Evolutionary conservation across 176 grass and related monocot genomes (phyloP), one percentile per base, ranked within the genome.

Genomic region (Cocos nucifera): DNA sequence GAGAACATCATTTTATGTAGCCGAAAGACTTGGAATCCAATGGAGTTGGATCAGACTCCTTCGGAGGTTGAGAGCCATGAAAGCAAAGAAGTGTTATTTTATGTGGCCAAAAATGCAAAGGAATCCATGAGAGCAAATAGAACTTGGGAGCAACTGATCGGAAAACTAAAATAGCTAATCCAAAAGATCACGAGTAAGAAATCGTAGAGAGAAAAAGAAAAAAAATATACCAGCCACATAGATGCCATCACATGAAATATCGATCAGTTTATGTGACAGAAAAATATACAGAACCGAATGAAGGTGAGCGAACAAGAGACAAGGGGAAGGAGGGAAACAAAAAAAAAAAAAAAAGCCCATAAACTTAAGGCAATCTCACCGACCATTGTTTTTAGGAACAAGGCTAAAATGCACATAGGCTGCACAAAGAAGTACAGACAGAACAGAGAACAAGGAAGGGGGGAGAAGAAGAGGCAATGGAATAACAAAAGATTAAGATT

Each of bases 1-100:
- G 49, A 51, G 24, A 32, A 52, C 65, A 77, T 89, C 76, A 89
- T 95, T 95, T 95, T 79, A 89, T 95, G 90, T 82, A 69, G 17
- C 17, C 19, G 12, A 9, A 44, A 14, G 35, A 44, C 10, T 44
- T 44, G 6, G 35, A 44, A 44, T 14, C 35, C 35, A 1, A 44
- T 44, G 35, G 35, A 44, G 35, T 14, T 44, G 49, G 10, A 68
- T 15, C 48, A 22, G 22, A 29, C 15, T 27, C 58, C 25, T 19
- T 61, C 3, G 16, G 30, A 19, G 20, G 60, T 44, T 27, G 44
- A 48, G 7, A 62, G n/a, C n/a, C 30, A 62, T 19, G 39, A 16
- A 44, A 44, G 32, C 60, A 21, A 21, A 35, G 3, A n/a, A 35
- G 6, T 49, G 60, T 62, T 35, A 62, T 62, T 62, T 62, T 62